These are phyloP conservation scores for Nigrospora osmanthi DNA, from an alignment of 2,329 filamentous ascomycete genomes.

Conservation along the genomic window DNA sequence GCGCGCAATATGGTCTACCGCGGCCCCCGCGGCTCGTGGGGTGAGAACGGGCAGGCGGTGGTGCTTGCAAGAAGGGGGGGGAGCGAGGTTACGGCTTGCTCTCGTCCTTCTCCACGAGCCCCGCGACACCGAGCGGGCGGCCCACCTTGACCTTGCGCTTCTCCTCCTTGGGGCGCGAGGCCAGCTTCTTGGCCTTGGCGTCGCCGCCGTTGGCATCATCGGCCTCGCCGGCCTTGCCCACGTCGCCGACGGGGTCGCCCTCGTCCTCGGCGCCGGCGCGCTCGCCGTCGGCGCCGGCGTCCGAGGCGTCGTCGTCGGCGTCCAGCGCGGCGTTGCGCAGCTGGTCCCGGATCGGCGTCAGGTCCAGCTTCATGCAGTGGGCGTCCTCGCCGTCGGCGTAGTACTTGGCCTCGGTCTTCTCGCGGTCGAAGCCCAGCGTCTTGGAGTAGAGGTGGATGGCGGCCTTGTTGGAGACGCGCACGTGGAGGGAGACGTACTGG, in stretches of 20 bases:
- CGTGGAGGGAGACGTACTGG: conserved; percentile 90
- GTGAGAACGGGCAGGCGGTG: no score
- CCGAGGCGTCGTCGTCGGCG: no score
- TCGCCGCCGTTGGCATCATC: conserved; percentile 6
- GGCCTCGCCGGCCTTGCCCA: conserved; percentile 42
- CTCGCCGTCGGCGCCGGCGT: conserved; percentile 33
- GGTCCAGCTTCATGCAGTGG: conserved; percentile 85
- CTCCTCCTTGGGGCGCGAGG: conserved; percentile 36
- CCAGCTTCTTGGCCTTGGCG: conserved; percentile 7
- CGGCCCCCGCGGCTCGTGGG: no score
- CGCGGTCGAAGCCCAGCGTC: conserved; percentile 81
- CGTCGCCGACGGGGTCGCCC: conserved; percentile 62
- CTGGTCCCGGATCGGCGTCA: conserved; percentile 48
- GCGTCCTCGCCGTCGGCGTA: conserved; percentile 98
- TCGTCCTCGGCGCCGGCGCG: conserved; percentile 36
- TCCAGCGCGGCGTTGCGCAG: conserved; percentile 40
- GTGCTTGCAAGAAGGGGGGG: no score
- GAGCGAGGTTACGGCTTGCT: conserved; percentile 29
- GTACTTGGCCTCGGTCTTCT: conserved; percentile 82
- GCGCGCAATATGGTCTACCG: no score
- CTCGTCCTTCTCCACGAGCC: conserved; percentile 66
- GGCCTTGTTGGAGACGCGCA: conserved; percentile 87
- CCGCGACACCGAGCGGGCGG: conserved; percentile 68
- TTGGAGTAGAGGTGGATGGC: conserved; percentile 89
- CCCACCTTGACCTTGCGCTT: conserved; percentile 85